Base-by-base conservation (phyloP, 805 yeast species). In the Priceomyces haplophilus region DNA sequence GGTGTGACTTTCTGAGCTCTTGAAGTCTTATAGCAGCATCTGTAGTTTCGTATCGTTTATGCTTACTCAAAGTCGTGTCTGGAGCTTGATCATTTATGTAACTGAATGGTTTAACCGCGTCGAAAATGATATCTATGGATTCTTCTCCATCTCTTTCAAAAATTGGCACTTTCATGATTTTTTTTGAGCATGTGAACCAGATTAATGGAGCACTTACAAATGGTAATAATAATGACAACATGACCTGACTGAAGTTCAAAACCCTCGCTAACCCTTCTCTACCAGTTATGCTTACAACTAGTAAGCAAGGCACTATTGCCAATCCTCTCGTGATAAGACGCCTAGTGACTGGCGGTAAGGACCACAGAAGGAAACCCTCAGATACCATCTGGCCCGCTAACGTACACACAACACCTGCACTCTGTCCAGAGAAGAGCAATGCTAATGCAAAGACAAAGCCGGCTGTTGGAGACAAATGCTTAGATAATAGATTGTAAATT, bases 341-440 rank as follows among this genome's bases (percentile, higher is more conserved):
- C 42, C 95, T 77, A 2, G 84, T 70, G 67, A 89, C 89, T 1
- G 97, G 97, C 27, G 85, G 80, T 46, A 88, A 74, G 5, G 85
- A 69, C 85, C 95, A 86, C 46, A 77, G 72, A 19, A 88, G 72
- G 54, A 88, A 90, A 1, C 97, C 97, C 61, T 89, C 96, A 55
- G 88, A 81, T 7, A 89, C 95, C 80, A 88, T 87, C 60, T 89
- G 97, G 29, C 97, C 96, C 1, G 97, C 90, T 54, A 90, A 74
- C 0, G 97, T 90, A 58, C 96, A 89, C 15, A 89, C 95, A 31
- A 91, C 86, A 33, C 97, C 97, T 2, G 97, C 97, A 54, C 93
- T 83, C 57, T 89, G 91, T n/a, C 97, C 97, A 11, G 91, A 83
- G 58, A 86, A 89, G 36, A 89, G 69, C 64, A 89, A 76, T 1